Evolutionary conservation across 768 basidiomycete genomes (phyloP).

Genomic region (Amanita pseudoporphyria): DNA sequence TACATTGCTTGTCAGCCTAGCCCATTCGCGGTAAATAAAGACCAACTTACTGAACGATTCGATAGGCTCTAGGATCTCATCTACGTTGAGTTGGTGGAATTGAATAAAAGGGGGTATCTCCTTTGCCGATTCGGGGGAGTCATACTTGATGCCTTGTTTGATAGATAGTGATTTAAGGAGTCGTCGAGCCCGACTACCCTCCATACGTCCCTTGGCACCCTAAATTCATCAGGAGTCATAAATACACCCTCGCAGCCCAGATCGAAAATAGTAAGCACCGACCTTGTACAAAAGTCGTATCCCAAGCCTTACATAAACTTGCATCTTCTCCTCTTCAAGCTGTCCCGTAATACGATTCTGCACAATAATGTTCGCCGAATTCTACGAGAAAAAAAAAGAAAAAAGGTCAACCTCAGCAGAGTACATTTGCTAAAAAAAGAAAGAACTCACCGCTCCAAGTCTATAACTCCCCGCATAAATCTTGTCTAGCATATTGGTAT

Average conservation of each 20-base stretch:
- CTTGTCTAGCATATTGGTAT: conserved; percentile 82
- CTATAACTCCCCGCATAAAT: conserved; percentile 81
- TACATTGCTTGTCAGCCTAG: conserved; percentile 17
- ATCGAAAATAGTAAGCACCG: not conserved
- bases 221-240: too few species aligned
- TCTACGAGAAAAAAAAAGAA: conserved; percentile 36
- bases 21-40: not conserved
- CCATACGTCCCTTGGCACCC: conserved; percentile 84
- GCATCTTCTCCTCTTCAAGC: conserved; percentile 97
- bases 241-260: conserved; percentile 15
- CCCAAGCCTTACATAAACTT: conserved; percentile 83
- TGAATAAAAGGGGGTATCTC: conserved; percentile 86
- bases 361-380: conserved; percentile 97
- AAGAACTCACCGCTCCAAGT: conserved; percentile 61
- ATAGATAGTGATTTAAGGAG: conserved; percentile 84
- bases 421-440: not conserved
- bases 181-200: conserved; percentile 72
- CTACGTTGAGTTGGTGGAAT: conserved; percentile 77
- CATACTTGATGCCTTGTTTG: conserved; percentile 92
- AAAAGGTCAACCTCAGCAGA: not conserved
- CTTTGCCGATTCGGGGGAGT: conserved; percentile 70
- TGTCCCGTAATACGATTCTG: conserved; percentile 90
- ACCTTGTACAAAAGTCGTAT: conserved; percentile 89
- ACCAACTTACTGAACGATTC: conserved; percentile 70
- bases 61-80: conserved; percentile 78